Evolutionary conservation across 331 rosid genomes (phyloP), one percentile per base, ranked within the genome.

Genomic region (Malus hybrid): DNA sequence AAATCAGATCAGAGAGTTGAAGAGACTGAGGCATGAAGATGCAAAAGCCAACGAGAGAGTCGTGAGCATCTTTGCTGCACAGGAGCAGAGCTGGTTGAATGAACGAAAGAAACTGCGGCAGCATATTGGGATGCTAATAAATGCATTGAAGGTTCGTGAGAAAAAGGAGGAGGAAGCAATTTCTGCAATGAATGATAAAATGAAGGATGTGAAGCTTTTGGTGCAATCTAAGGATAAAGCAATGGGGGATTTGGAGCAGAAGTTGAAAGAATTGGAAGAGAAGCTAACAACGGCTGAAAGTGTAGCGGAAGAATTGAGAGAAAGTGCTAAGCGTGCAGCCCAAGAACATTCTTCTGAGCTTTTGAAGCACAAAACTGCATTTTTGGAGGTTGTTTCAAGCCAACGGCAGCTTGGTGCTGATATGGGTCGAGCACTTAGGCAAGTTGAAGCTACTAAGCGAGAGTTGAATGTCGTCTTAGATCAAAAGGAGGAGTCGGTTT

Each of bases 21-120:
- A 87, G 82, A 88, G 73, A 77, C 75, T 87, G 63, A 89, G 99
- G 33, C 96, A 82, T 42, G 99, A 94, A 62, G 99, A 94, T 75
- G 99, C 97, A n/a, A 94, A 84, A 56, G 99, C 99, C 52, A 94
- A 90, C 68, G 99, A 92, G 88, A 94, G 89, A 85, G 99, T 94
- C 58, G 99, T 94, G 42, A 78, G 96, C 58, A 94, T 94, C 39
- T 92, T 92, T 83, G 97, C 97, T 30, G 81, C 96, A 61, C 97
- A 92, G 67, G 99, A 94, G 81, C 99, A 94, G 80, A 75, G 82
- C 50, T 92, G 99, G 99, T 84, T 90, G 71, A 71, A 66, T 28
- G 97, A 94, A 81, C 86, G 97, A 86, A 85, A 78, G 88, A 89
- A 84, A 58, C 87, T 92, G 6, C 58, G 92, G 63, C 91, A 87